Evolutionary conservation across 2,329 filamentous ascomycete genomes (phyloP), one percentile per base, ranked within the genome.

Genomic region (Aureobasidium sp.): DNA sequence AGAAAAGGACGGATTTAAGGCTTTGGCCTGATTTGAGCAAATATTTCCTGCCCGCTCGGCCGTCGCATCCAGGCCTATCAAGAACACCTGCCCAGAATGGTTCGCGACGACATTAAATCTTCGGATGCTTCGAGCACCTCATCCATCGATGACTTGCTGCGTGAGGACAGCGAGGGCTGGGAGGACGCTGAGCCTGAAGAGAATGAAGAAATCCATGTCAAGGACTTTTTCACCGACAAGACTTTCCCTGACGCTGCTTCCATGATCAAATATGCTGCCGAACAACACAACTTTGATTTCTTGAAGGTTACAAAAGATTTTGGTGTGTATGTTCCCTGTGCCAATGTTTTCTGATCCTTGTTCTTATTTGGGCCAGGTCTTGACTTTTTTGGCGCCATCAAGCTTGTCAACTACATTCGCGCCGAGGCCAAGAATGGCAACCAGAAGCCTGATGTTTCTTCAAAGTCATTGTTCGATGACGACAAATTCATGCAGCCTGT

Each of bases 401-500:
- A 71, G 56, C 63, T 74, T 11, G 64, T 78, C 57, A 79, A 79
- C 60, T 78, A 71, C 58, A 66, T 78, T 17, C 70, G 76, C 22
- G 60, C 65, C 38, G 66, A 72, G 49, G 68, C 68, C 17, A 58
- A 67, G 40, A 66, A 64, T 27, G 69, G 68, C 7, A 66, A 66
- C 37, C 61, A 65, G 3, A 64, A 66, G 3, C 80, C 81, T 0
- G 74, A 79, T 55, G 70, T 84, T 38, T 82, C 88, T 55, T 75
- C 80, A 2, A 73, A 73, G 30, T 71, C 74, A 2, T 74, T 82
- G 22, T 83, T 96, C 57, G 77, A 82, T n/a, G 81, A 89, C 57
- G 91, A 97, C 58, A 77, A 79, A 59, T 94, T 84, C 64, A 75
- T 98, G 55, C 86, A 86, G 64, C 93, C 93, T 0, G 84, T 90